Conservation (phyloP, 306 rosid species). For the Ammopiptanthus mongolicus region DNA sequence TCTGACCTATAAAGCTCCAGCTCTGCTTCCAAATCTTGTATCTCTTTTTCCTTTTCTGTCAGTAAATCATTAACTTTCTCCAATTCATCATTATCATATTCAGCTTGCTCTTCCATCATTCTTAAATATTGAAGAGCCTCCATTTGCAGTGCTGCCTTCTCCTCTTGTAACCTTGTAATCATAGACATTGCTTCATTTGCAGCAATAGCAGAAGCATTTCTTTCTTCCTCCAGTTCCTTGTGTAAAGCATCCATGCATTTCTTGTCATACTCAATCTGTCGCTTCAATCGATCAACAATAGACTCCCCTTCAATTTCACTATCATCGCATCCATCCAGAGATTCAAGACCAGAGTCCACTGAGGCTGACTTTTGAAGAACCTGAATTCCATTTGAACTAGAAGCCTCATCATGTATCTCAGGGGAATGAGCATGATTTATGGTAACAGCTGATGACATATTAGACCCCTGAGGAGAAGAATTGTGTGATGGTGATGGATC, state of each 20-base stretch:
- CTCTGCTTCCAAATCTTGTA: slow-evolving; percentile 84
- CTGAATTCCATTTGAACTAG: slow-evolving; percentile 23
- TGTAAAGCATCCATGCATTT: slow-evolving; percentile 49
- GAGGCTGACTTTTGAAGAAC: slow-evolving; percentile 39
- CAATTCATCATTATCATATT: slow-evolving; percentile 75
- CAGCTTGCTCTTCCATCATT: slow-evolving; percentile 99
- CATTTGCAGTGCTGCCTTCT: slow-evolving; percentile 85
- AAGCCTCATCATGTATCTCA: slow-evolving; percentile 31
- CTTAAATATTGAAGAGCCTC: slow-evolving; percentile 86
- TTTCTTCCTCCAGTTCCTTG: slow-evolving; percentile 80
- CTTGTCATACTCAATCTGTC: slow-evolving; percentile 52
- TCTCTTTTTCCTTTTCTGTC: slow-evolving; percentile 70
- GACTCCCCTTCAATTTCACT: slow-evolving; percentile 72
- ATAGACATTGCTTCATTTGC: slow-evolving; percentile 89
- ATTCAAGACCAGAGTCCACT: slow-evolving; percentile 52
- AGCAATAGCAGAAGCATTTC: slow-evolving; percentile 77
- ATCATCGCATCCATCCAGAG: slow-evolving; percentile 44
- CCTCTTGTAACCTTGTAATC: slow-evolving; percentile 94
- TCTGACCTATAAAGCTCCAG: slow-evolving; percentile 50
- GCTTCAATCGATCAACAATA: slow-evolving; percentile 40
- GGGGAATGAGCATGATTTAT: slow-evolving; percentile 9
- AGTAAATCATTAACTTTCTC: slow-evolving; percentile 73
- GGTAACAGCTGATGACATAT: slow-evolving; percentile 26
- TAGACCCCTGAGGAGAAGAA: slow-evolving; percentile 21
- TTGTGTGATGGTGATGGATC: slow-evolving; percentile 11